Base-by-base conservation (phyloP, 1,284 basidiomycete species). In the Ceratobasidium papillatum region DNA sequence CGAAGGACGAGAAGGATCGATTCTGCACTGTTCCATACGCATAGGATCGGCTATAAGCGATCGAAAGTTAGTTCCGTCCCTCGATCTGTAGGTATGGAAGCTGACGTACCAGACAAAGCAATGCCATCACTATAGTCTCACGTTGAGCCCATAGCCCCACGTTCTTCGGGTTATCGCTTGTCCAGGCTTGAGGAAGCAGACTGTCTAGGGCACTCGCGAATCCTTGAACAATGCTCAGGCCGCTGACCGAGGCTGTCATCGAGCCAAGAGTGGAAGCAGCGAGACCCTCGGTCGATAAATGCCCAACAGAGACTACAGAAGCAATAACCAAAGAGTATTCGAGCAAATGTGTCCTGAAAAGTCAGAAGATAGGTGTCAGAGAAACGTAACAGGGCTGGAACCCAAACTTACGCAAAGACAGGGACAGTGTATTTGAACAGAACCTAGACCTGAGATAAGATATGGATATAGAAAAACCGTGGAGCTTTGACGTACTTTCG, bases 71-170 rank as follows among this genome's bases (percentile, higher is more conserved):
- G 68, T 69, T 49, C 1, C 25, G 11, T 3, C 38, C 9, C 32
- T 3, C 32, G 27, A 52, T 8, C 14, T 4, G 25, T 2, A 25
- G 14, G n/a, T 11, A 3, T 25, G 8, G 19, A 52, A 7, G 25
- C n/a, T 5, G 9, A 19, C 27, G 11, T 36, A 58, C 54, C 54
- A 58, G 1, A 34, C 27, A 34, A 4, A 58, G 30, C 9, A 58
- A 36, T 19, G 74, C 8, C 84, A 92, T 89, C 5, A 95, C 87
- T 58, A 95, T 86, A 61, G 78, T 72, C 93, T 95, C 95, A 77
- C 96, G 86, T 81, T 96, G 94, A 11, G 92, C 85, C 95, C 95
- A 97, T 0, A 98, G 85, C 2, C 95, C 95, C 30, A 98, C 95
- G 0, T 94, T 85, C 9, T 91, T 85, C 0, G 95, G 95, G 52